Base-by-base conservation (phyloP, 352 stramenopile genomes). In the Lagenidium giganteum region DNA sequence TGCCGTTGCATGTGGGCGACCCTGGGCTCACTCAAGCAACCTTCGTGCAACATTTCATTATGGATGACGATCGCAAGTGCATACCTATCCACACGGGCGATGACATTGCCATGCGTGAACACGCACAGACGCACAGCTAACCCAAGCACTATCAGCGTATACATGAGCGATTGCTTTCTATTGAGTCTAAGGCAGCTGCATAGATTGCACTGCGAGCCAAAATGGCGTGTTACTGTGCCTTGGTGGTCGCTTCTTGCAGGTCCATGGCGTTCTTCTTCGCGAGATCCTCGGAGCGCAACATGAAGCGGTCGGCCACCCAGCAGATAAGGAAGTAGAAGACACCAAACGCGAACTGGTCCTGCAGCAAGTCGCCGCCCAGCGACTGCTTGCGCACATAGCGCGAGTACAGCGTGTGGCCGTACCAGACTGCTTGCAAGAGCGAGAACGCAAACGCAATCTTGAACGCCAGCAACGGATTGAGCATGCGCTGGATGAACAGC, bases 301-400 rank as follows among this genome's bases (percentile, higher is more conserved):
- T 92, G 57, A 75, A 92, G 38, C 80, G 76, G 54, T 92, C 80
- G 29, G 80, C 78, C 32, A 59, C 54, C 80, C 80, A 92, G 51
- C 70, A 87, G 24, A 92, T 60, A 8, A 69, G 29, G 30, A 92
- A 92, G 59, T 86, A 89, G 44, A 89, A 61, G 22, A 70, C 52
- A 13, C 80, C 80, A 43, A 92, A 85, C 3, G 80, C 55, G 13
- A 88, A 41, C 41, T 92, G 80, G 46, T 87, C 73, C 1, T 51
- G 16, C 28, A 60, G 41, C 14, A 92, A 41, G 42, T 92, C 79
- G 26, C 75, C 79, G 14, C 66, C 47, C 30, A 87, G 58, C 1
- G 50, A 64, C 5, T 65, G 58, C 17, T 72, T 44, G 11, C 70
- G 48, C 53, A 68, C 68, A 22, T 57, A 46, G 51, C 77, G 73